Conservation (phyloP, 805 yeast genomes). For the Wickerhamomyces canadensis region DNA sequence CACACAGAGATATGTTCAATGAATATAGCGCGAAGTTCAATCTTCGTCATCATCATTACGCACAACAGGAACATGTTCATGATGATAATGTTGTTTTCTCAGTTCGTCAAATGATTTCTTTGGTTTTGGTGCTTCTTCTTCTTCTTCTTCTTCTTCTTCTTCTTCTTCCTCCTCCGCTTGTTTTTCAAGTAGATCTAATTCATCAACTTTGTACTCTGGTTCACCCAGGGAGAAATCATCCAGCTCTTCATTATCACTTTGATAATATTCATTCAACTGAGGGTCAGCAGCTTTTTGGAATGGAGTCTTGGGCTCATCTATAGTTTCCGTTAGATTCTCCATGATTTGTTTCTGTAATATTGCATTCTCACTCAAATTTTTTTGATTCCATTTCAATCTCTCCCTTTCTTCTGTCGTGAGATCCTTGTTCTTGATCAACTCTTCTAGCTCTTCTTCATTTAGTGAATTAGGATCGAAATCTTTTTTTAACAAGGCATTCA, state of each 20-base stretch:
- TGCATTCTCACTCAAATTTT: slow-evolving; percentile 57
- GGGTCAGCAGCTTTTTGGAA: slow-evolving; percentile 88
- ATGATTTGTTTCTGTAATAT: slow-evolving; percentile 61
- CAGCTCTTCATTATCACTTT: slow-evolving; percentile 53
- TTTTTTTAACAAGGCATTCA: slow-evolving; percentile 56
- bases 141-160: slow-evolving; percentile 15
- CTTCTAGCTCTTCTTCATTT: slow-evolving; percentile 20
- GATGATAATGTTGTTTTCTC: slow-evolving; percentile 20
- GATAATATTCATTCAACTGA: slow-evolving; percentile 68
- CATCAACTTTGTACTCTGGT: slow-evolving; percentile 38
- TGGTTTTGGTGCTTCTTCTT: slow-evolving; percentile 40
- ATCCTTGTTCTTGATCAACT: slow-evolving; percentile 6
- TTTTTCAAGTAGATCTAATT: slow-evolving; percentile 17
- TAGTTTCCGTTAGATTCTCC: slow-evolving; percentile 45
- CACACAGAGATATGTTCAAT: too few relatives aligned
- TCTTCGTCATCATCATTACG: slow-evolving; percentile 8
- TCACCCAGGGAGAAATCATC: slow-evolving; percentile 55
- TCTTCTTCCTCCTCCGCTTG: slow-evolving; percentile 14
- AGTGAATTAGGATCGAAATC: slow-evolving; percentile 15
- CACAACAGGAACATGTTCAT: slow-evolving; percentile 13
- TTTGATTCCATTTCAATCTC: slow-evolving; percentile 79
- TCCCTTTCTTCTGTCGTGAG: slow-evolving; percentile 15
- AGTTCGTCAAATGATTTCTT: slow-evolving; percentile 25
- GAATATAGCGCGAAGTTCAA: too few relatives aligned
- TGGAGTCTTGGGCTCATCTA: slow-evolving; percentile 95